A percentile compares a stretch with the other conserved stretches of the same genome.
Conservation (phyloP, 2,329 filamentous ascomycete genomes). For the Aspergillus sergii region DNA sequence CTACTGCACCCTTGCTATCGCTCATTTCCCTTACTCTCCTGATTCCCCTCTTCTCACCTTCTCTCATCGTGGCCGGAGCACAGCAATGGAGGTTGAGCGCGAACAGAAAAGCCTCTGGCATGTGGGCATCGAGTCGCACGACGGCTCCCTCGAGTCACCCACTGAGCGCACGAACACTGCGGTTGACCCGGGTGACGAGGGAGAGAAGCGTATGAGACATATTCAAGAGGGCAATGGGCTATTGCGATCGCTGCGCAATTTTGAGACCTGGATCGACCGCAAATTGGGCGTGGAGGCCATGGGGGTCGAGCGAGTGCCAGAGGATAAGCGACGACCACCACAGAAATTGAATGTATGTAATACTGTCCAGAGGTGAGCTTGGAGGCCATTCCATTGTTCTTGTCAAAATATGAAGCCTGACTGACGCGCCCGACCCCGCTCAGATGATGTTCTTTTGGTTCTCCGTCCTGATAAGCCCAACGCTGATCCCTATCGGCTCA, state of each 20-base stretch:
- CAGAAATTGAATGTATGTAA: constrained; percentile 5
- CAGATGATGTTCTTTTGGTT: constrained; percentile 28
- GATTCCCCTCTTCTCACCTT: too few species aligned
- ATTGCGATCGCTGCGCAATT: background rate
- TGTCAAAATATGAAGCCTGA: too few species aligned
- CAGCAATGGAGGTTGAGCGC: background rate
- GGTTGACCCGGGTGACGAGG: background rate
- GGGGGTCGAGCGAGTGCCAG: constrained; percentile 8
- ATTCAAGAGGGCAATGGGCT: background rate
- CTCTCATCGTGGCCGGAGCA: background rate
- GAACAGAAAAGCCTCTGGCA: constrained; percentile 4
- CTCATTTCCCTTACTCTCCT: too few species aligned
- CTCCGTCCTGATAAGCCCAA: constrained; percentile 19
- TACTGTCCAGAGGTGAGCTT: background rate
- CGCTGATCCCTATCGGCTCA: constrained; percentile 24
- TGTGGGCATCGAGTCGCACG: background rate
- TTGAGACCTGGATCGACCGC: constrained; percentile 8
- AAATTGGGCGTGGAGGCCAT: constrained; percentile 7
- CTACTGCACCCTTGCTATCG: background rate
- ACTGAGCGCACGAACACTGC: background rate
- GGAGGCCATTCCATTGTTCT: background rate
- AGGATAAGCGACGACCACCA: constrained; percentile 1
- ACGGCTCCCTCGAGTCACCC: background rate
- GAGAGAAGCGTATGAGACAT: background rate
- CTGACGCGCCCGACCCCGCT: background rate